Evolutionary conservation across 108 stramenopile genomes (phyloP).

Genomic region (Skeletonema costatum): DNA sequence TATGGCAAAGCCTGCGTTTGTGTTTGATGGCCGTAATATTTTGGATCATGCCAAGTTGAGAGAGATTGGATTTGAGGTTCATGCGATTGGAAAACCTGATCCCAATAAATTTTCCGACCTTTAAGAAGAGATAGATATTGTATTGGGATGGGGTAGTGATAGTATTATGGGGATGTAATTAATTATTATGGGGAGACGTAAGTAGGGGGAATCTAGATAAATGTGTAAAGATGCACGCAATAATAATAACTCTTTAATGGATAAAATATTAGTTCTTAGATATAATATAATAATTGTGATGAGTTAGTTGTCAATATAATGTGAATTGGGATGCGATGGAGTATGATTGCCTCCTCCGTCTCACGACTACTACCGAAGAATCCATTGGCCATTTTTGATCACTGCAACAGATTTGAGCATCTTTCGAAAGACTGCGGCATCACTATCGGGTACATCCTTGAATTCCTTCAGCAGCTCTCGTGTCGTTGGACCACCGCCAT

Average conservation of each 20-base stretch:
- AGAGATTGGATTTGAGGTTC: slow-evolving; percentile 98
- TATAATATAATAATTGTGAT: too few species aligned
- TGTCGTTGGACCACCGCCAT: slow-evolving; percentile 59
- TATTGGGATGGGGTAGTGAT: not conserved
- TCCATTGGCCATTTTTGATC: slow-evolving; percentile 65
- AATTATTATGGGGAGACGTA: not conserved
- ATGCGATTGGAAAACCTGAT: slow-evolving; percentile 94
- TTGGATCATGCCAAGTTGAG: slow-evolving; percentile 90
- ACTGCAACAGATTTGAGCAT: slow-evolving; percentile 73
- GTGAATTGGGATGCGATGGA: not conserved
- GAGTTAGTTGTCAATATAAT: too few species aligned
- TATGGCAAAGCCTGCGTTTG: slow-evolving; percentile 99
- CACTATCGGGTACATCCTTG: slow-evolving; percentile 56
- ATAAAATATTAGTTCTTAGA: too few species aligned
- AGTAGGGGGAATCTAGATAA: not conserved
- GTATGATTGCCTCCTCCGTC: not conserved
- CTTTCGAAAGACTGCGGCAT: slow-evolving; percentile 69
- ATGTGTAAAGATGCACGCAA: too few species aligned
- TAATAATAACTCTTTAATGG: too few species aligned
- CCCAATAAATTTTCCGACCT: slow-evolving; percentile 81
- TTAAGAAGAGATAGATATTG: slow-evolving; percentile 17
- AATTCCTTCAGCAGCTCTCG: slow-evolving; percentile 71
- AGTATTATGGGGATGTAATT: not conserved
- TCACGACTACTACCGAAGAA: not conserved
- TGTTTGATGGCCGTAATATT: slow-evolving; percentile 98